These are phyloP conservation scores for Brachypodium distachyon DNA, from an alignment of 202 grass and related monocot genomes.

Conservation along the genomic window DNA sequence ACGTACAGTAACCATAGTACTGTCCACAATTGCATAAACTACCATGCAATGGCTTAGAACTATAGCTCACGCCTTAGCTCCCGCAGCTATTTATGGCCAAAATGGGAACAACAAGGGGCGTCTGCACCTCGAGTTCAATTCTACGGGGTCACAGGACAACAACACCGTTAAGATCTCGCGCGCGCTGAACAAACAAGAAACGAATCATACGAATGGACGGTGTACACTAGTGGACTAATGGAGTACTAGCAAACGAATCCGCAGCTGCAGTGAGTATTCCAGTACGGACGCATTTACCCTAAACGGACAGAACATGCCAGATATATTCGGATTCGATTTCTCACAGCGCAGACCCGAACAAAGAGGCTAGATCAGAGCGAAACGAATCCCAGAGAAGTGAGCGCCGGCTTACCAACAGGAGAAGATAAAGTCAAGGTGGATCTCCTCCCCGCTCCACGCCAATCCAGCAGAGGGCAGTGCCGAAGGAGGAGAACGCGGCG, in stretches of 20 bases:
- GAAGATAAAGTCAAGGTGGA: neutral
- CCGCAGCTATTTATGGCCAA: neutral
- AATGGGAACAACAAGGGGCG: constrained; percentile 9
- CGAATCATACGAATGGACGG: neutral
- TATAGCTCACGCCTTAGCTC: neutral
- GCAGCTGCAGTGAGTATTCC: neutral
- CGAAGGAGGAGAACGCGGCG: neutral
- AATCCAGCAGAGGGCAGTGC: neutral
- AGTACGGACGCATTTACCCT: neutral
- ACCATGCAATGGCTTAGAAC: neutral
- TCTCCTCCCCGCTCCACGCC: constrained; percentile 7
- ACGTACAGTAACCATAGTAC: neutral
- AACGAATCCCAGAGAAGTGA: neutral
- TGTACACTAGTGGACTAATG: neutral
- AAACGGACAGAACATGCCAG: neutral
- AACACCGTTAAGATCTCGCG: neutral
- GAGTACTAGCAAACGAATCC: neutral
- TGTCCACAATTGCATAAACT: neutral
- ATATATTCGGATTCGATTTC: neutral
- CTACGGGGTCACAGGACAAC: neutral
- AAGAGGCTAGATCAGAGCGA: neutral
- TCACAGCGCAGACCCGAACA: neutral
- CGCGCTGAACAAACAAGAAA: neutral
- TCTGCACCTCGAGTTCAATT: neutral
- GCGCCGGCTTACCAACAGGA: neutral